Base-by-base conservation (phyloP, 2,329 filamentous ascomycete genomes). In the Juglanconis sp. region DNA sequence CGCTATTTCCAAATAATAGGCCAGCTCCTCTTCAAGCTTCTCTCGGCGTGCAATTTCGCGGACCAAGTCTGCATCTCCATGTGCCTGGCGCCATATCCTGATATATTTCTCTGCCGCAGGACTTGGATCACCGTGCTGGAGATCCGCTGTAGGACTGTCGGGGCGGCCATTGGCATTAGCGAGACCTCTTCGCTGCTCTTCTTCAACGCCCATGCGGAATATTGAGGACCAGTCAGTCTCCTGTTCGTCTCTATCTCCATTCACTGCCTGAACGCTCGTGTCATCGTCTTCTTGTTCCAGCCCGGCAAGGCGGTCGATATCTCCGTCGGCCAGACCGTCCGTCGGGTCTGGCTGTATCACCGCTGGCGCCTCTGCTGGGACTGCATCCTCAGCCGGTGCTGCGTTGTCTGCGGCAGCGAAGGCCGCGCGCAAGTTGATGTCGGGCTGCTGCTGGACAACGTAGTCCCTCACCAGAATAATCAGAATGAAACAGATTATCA, bases 391-490 rank as follows among this genome's bases (percentile, higher is more conserved):
- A 15, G 53, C 47, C 4, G 54, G 63, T 6, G 49, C 61, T 31
- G 56, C 61, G 24, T 68, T 66, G 8, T 65, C 65, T n/a, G 60
- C 66, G 13, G 71, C 71, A 10, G 82, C 85, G 69, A 87, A 83
- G 3, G 83, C 84, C 8, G 83, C 88, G 0, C 87, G 88, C 79
- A 95, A 88, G 68, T 96, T 96, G 66, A 95, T 89, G 65, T 93
- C 88, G 5, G 94, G 95, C 71, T 99, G 95, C 72, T 99, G 95
- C 72, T 99, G 95, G 9, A 99, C 92, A 54, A 99, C 95, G 83
- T 96, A 99, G 76, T 99, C 95, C 51, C 96, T 82, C 51, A 99
- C 97, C 4, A 99, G 77, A 67, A 99, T 99, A 47, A 99, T 87
- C n/a, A 99, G 78, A 61, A 99, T 97, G 73, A 98, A 99, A 60